Evolutionary conservation across 495 filamentous ascomycete genomes (phyloP).

Genomic region (Penicillium salamii): DNA sequence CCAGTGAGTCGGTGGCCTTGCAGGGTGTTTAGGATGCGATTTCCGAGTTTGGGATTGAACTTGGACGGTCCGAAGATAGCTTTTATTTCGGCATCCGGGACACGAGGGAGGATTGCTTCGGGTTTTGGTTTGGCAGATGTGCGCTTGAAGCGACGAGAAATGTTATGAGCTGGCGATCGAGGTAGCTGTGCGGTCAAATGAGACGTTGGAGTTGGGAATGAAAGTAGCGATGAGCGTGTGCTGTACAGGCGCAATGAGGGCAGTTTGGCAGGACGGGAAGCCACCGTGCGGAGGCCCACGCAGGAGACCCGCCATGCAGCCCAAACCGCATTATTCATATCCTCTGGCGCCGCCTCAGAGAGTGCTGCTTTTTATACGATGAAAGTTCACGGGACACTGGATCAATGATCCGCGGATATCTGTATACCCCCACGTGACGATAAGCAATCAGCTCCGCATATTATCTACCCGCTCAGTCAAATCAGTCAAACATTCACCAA

Average conservation of each 20-base stretch:
- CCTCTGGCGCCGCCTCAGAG: constrained; percentile 17
- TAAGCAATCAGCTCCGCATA: not conserved
- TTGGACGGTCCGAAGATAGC: constrained; percentile 58
- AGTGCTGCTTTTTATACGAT: not conserved
- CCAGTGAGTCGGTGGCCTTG: constrained; percentile 74
- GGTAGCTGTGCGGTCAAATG: not conserved
- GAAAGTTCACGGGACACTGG: constrained; percentile 6
- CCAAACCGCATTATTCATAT: constrained; percentile 50
- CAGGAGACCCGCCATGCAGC: constrained; percentile 47
- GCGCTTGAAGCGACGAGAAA: constrained; percentile 22
- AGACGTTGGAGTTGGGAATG: not conserved
- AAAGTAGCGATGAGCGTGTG: constrained; percentile 15
- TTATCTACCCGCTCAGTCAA: not conserved
- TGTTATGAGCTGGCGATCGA: not conserved
- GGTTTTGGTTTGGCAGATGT: constrained; percentile 14
- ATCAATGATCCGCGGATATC: constrained; percentile 8
- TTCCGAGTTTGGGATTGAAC: constrained; percentile 52
- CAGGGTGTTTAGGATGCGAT: constrained; percentile 63
- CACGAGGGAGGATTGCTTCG: constrained; percentile 8
- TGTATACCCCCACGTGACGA: constrained; percentile 2
- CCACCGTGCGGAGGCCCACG: constrained; percentile 31
- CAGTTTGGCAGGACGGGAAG: constrained; percentile 15
- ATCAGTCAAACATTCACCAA: not conserved
- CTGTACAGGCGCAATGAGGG: constrained; percentile 21
- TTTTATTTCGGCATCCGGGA: constrained; percentile 55